phyloP scores from a whole-genome alignment of 352 stramenopile genomes.

The Pythium aphanidermatum region DNA sequence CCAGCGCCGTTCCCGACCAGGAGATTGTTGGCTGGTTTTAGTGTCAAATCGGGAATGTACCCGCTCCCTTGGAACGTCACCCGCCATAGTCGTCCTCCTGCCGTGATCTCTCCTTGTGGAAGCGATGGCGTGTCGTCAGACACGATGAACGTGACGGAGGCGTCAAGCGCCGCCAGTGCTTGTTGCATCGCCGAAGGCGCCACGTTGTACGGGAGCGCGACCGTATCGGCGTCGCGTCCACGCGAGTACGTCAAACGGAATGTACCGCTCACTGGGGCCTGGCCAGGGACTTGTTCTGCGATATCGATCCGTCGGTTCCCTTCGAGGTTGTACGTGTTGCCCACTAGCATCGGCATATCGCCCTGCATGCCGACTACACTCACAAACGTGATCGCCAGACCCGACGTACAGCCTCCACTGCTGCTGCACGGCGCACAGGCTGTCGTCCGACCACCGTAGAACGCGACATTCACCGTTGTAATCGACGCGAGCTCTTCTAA shows the following conservation, averaged over 20 bases:
- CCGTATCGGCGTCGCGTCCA: slow-evolving; percentile 72
- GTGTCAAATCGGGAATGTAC: slow-evolving; percentile 81
- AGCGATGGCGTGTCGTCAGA: slow-evolving; percentile 49
- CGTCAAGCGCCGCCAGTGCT: slow-evolving; percentile 76
- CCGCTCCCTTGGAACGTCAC: slow-evolving; percentile 91
- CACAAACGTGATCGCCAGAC: slow-evolving; percentile 88
- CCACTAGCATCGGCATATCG: slow-evolving; percentile 84
- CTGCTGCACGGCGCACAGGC: slow-evolving; percentile 68
- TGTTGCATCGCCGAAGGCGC: slow-evolving; percentile 44
- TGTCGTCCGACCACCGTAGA: slow-evolving; percentile 39
- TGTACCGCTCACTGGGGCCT: slow-evolving; percentile 85
- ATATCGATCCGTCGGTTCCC: slow-evolving; percentile 89
- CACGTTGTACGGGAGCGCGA: slow-evolving; percentile 51
- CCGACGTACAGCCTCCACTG: slow-evolving; percentile 38
- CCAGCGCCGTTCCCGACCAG: slow-evolving; percentile 85
- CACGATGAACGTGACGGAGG: slow-evolving; percentile 69
- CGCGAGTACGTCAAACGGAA: slow-evolving; percentile 87
- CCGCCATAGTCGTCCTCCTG: slow-evolving; percentile 69
- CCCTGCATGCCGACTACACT: slow-evolving; percentile 71
- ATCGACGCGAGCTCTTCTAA: slow-evolving; percentile 90
- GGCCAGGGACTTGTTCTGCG: slow-evolving; percentile 57
- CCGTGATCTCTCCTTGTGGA: slow-evolving; percentile 22
- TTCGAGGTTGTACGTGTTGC: slow-evolving; percentile 83
- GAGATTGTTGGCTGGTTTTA: slow-evolving; percentile 67
- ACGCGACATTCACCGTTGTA: slow-evolving; percentile 77